These are phyloP conservation scores for Xylariaceae sp. DNA, from an alignment of 2,329 filamentous ascomycete genomes.

Conservation along the genomic window DNA sequence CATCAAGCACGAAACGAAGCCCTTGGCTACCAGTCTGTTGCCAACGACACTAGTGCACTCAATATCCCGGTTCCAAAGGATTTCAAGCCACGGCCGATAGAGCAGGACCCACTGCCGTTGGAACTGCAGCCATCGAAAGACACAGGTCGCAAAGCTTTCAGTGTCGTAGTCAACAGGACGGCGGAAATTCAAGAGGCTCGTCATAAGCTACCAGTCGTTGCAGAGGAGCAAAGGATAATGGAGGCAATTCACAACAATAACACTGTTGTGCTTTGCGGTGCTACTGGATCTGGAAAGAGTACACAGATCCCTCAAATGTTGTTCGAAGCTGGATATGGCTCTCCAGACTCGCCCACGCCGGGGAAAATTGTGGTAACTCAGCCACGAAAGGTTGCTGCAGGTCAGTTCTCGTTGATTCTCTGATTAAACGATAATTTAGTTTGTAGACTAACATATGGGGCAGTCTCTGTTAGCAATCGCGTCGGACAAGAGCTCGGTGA, in stretches of 20 bases:
- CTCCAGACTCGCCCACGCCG: constrained; percentile 71
- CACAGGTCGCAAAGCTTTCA: constrained; percentile 68
- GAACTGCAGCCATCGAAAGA: constrained; percentile 63
- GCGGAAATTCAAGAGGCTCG: constrained; percentile 75
- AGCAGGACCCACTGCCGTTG: constrained; percentile 67
- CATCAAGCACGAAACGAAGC: constrained; percentile 81
- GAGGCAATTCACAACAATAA: constrained; percentile 92
- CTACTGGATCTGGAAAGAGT: constrained; percentile 95
- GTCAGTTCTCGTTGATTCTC: constrained; percentile 1
- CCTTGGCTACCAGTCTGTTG: constrained; percentile 60
- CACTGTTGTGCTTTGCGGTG: constrained; percentile 86
- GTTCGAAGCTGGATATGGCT: constrained; percentile 89
- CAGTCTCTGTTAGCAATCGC: constrained; percentile 93
- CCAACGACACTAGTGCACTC: constrained; percentile 41
- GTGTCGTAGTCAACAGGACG: constrained; percentile 67
- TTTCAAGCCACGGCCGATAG: constrained; percentile 65
- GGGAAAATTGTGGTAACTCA: constrained; percentile 96
- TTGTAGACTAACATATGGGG: constrained; percentile 65
- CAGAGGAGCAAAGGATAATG: constrained; percentile 97
- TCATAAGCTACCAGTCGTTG: constrained; percentile 81
- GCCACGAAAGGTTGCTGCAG: constrained; percentile 84
- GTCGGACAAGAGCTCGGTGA: constrained; percentile 82
- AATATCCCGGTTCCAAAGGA: constrained; percentile 57
- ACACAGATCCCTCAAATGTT: constrained; percentile 97
- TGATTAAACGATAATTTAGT: not conserved